These are phyloP conservation scores for Botrytis galanthina DNA, from an alignment of 2,329 filamentous ascomycete species.

Conservation along the genomic window DNA sequence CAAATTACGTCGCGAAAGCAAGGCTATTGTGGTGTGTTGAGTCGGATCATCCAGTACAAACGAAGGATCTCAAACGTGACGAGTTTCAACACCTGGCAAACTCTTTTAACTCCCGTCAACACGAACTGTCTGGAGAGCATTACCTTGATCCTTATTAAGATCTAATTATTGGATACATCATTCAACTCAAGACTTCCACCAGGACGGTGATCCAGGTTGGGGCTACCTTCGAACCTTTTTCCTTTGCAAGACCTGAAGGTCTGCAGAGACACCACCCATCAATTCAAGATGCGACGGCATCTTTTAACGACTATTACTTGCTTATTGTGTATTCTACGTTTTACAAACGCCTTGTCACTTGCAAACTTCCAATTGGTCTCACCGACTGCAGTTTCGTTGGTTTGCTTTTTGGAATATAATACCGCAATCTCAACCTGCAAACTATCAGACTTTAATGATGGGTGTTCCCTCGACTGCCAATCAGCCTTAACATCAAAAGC, in stretches of 20 bases:
- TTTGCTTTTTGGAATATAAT: conserved; percentile 34
- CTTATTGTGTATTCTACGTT: conserved; percentile 28
- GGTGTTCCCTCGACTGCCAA: conserved; percentile 34
- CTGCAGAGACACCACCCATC: conserved; percentile 11
- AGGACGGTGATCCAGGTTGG: conserved; percentile 5
- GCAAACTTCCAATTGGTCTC: conserved; percentile 37
- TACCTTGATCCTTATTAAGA: background rate
- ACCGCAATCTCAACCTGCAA: conserved; percentile 32
- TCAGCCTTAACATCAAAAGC: conserved; percentile 27
- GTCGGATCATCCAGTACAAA: background rate
- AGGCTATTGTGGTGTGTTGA: conserved; percentile 4
- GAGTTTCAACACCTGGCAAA: conserved; percentile 7
- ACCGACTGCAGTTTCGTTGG: conserved; percentile 27
- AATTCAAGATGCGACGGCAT: conserved; percentile 16
- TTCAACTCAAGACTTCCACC: background rate
- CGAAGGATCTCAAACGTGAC: conserved; percentile 18
- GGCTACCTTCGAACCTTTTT: conserved; percentile 10
- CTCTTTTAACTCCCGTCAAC: background rate
- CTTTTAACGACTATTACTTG: conserved; percentile 18
- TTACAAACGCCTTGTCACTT: conserved; percentile 34
- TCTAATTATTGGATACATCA: conserved; percentile 13
- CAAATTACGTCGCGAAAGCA: conserved; percentile 14
- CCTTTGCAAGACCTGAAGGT: conserved; percentile 9
- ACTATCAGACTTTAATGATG: conserved; percentile 33
- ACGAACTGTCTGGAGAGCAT: background rate